Percentiles rank a stretch among this genome's conserved stretches.
Evolutionary conservation across 2,329 filamentous ascomycete genomes (phyloP).

Genomic region (Beauveria asiatica): DNA sequence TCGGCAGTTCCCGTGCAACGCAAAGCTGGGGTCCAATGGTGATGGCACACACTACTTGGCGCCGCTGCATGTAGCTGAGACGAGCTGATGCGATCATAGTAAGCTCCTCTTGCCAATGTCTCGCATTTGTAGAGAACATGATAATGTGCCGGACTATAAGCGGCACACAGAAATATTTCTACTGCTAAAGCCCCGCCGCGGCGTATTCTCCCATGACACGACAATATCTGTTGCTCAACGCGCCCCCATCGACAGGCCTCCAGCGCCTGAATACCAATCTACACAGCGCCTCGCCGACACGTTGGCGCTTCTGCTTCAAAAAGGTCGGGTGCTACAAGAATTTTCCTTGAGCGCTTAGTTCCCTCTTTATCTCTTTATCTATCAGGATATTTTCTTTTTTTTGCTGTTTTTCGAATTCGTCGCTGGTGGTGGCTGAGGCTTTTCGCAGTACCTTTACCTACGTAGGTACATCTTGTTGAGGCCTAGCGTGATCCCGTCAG

Average conservation of each 20-base stretch:
- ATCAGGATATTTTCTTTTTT: background rate
- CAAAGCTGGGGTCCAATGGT: background rate
- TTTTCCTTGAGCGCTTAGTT: background rate
- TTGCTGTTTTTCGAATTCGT: background rate
- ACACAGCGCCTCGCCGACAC: background rate
- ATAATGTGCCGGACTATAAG: background rate
- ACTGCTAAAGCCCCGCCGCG: background rate
- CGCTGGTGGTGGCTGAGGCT: background rate
- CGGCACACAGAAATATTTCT: background rate
- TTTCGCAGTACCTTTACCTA: background rate
- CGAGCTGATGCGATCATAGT: background rate
- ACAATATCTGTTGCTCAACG: conserved; percentile 1
- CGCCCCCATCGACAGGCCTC: background rate
- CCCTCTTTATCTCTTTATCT: too few species aligned
- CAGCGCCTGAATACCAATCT: background rate
- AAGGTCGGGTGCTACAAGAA: background rate
- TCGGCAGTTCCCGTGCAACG: background rate
- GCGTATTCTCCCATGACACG: background rate
- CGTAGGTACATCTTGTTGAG: background rate
- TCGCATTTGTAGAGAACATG: background rate
- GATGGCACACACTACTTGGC: background rate
- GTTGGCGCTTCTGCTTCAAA: background rate
- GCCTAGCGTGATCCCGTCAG: conserved; percentile 4
- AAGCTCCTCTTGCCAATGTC: background rate
- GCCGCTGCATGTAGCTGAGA: conserved; percentile 1